Base-by-base conservation (phyloP, 805 yeast species). In the Kazachstania psychrophila region DNA sequence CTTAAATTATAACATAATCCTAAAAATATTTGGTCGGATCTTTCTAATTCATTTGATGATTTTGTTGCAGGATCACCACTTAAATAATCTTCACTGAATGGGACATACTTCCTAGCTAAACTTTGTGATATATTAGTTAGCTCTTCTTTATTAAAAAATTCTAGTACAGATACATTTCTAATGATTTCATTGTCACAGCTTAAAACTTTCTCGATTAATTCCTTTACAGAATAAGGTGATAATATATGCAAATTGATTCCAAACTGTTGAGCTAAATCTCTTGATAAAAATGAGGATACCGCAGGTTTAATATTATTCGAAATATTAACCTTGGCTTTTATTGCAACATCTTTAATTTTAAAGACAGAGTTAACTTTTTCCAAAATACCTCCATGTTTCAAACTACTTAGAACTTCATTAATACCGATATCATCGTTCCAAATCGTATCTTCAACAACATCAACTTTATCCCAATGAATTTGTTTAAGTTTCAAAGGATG, bases 401-500 rank as follows among this genome's bases (percentile, higher is more conserved):
- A 64, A 17, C 72, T 75, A 28, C 59, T 63, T 33, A 73, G 58
- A 0, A 64, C 62, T 15, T 72, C 69, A 18, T 33, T 33, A n/a
- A 48, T 38, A 32, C 70, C 65, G 1, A 62, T 49, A 12, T 60
- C 48, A 15, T 60, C 56, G 22, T 66, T 67, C 94, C 94, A 82
- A 46, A 82, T 69, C 0, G 92, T 78, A 28, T 72, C 66, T 13
- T 66, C 62, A 12, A 77, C 63, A 33, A 65, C 57, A 11, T 77
- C 82, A 31, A 82, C 62, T 50, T 75, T 80, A 44, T 82, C 92
- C 94, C 92, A 82, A 48, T 82, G 94, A 43, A 82, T 71, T 49
- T 82, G 94, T 51, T 80, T 82, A 61, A 82, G 60, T 56, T 75
- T 77, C 42, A 66, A 68, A 54, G 78, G 75, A n/a, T n/a, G n/a